phyloP scores from a whole-genome alignment of 1,284 basidiomycete genomes.

The Phlebopus sp. region DNA sequence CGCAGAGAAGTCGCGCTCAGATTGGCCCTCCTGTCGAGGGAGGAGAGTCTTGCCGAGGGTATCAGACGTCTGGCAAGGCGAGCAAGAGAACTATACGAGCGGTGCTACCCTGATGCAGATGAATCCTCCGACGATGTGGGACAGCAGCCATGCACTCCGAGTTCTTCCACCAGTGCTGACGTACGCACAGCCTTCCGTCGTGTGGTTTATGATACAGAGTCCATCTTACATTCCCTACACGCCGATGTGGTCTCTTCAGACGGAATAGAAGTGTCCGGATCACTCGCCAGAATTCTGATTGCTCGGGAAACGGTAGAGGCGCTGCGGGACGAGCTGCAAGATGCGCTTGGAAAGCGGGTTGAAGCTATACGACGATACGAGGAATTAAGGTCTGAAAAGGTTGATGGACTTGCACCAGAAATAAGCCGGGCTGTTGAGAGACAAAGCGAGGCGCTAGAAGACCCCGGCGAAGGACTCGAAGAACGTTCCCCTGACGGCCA shows the following conservation, averaged over 20 bases:
- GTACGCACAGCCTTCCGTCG: conserved; percentile 34
- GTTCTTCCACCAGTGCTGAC: conserved; percentile 13
- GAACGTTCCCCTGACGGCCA: neutral
- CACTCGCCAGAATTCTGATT: conserved; percentile 55
- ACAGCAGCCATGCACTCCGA: neutral
- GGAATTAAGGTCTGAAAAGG: neutral
- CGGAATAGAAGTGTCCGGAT: conserved; percentile 18
- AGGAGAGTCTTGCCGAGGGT: conserved; percentile 60
- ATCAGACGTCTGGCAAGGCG: conserved; percentile 55
- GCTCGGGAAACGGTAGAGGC: conserved; percentile 59
- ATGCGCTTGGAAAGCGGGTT: conserved; percentile 60
- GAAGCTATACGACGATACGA: conserved; percentile 23
- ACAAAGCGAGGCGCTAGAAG: neutral
- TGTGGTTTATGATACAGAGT: conserved; percentile 48
- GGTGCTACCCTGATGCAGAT: conserved; percentile 13
- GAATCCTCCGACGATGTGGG: neutral
- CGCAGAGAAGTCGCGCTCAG: conserved; percentile 71
- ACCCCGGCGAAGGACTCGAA: neutral
- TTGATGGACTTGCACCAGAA: conserved; percentile 38
- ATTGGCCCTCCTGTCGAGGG: conserved; percentile 63
- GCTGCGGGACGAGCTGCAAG: conserved; percentile 63
- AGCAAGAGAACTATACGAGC: conserved; percentile 40
- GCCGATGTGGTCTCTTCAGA: conserved; percentile 30
- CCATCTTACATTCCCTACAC: conserved; percentile 47
- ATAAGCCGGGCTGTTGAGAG: neutral